Percentiles rank a stretch among this genome's conserved stretches.
Evolutionary conservation across 352 stramenopile species (phyloP).

Genomic region (Lagenidium giganteum): DNA sequence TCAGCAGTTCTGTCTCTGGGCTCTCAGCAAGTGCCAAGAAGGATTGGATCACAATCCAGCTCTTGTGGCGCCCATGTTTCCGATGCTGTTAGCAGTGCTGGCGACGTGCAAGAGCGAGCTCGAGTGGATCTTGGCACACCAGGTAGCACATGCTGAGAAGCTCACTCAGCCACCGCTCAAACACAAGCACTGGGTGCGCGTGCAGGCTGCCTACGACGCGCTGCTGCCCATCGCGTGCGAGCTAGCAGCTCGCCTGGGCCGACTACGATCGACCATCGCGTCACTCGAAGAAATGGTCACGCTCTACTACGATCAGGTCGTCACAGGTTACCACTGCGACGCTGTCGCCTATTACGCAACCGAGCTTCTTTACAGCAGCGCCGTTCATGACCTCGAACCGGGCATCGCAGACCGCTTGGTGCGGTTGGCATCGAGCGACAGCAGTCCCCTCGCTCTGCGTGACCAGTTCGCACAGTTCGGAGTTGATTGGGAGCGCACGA

Average conservation of each 20-base stretch:
- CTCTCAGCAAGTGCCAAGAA: conserved; percentile 25
- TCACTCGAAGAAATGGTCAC: conserved; percentile 16
- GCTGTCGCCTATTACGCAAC: neutral
- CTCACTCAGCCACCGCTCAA: conserved; percentile 45
- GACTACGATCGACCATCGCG: conserved; percentile 18
- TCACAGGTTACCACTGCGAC: neutral
- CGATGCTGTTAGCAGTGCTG: conserved; percentile 32
- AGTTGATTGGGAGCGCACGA: no score
- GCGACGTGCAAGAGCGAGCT: conserved; percentile 33
- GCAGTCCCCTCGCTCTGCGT: no score
- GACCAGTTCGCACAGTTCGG: no score
- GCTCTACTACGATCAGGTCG: conserved; percentile 25
- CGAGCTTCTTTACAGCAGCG: no score
- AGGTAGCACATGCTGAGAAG: conserved; percentile 6
- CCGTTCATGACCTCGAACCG: no score
- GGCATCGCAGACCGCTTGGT: no score
- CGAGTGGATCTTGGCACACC: conserved; percentile 47
- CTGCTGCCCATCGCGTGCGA: conserved; percentile 10
- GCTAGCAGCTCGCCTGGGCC: conserved; percentile 19
- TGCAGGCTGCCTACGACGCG: conserved; percentile 18
- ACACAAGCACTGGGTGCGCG: conserved; percentile 39
- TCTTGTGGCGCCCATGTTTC: conserved; percentile 37
- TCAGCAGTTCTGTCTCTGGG: conserved; percentile 30
- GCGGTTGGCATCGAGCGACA: no score
- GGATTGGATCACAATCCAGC: conserved; percentile 35